A percentile compares a stretch with the other conserved stretches of the same genome.
Evolutionary conservation across 257 asterid genomes (phyloP).

Genomic region (Galeopsis tetrahit): DNA sequence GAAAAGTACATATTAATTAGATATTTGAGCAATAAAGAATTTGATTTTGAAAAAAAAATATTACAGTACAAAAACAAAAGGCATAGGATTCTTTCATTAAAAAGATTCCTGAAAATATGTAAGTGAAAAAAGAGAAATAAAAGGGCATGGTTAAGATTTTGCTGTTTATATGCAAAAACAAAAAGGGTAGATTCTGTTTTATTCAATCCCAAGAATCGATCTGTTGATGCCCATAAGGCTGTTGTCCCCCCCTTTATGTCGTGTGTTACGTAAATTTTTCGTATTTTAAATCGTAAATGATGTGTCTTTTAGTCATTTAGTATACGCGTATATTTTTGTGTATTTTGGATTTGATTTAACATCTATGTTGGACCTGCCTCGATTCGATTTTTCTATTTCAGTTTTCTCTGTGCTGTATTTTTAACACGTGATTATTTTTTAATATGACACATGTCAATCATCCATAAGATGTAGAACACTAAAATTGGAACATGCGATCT

Average conservation of each 20-base stretch:
- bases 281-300: too few relatives aligned
- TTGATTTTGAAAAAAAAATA: not conserved
- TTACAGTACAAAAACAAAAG: constrained; percentile 28
- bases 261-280: too few relatives aligned
- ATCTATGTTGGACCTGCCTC: too few relatives aligned
- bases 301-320: too few relatives aligned
- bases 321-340: too few relatives aligned
- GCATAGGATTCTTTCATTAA: constrained; percentile 36
- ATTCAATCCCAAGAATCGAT: constrained; percentile 34
- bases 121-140: not conserved
- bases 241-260: constrained; percentile 10
- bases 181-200: constrained; percentile 29
- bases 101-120: constrained; percentile 29
- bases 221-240: constrained; percentile 19
- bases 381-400: too few relatives aligned
- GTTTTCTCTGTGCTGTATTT: too few relatives aligned
- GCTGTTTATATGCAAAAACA: constrained; percentile 31
- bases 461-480: too few relatives aligned
- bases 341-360: too few relatives aligned
- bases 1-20: constrained; percentile 24
- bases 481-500: too few relatives aligned
- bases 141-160: constrained; percentile 7
- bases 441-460: too few relatives aligned
- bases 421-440: too few relatives aligned
- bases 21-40: not conserved